Percentiles rank a stretch among this genome's conserved stretches.
These are phyloP conservation scores for Colletotrichum spinosum DNA, from an alignment of 2,329 filamentous ascomycete species.

Conservation along the genomic window DNA sequence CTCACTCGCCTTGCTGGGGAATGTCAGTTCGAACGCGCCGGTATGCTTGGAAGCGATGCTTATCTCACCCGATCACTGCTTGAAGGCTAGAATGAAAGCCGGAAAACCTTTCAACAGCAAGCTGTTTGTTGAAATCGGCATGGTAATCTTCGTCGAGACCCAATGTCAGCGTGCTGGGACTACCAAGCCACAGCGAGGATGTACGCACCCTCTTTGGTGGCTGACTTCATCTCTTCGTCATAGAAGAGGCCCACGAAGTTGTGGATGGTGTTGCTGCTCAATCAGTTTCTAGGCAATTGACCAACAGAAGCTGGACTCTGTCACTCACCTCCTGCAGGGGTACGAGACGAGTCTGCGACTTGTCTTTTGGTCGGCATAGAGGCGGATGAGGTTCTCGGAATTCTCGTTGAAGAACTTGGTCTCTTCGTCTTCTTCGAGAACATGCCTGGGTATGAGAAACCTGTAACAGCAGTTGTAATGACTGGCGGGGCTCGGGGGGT, in stretches of 20 bases:
- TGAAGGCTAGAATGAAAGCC: conserved; percentile 44
- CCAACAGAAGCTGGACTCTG: no score
- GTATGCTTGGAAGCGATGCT: not conserved
- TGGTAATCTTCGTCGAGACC: conserved; percentile 14
- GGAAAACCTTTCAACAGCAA: conserved; percentile 43
- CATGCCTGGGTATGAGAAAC: conserved; percentile 47
- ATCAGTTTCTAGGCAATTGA: conserved; percentile 1
- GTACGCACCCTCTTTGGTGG: conserved; percentile 26
- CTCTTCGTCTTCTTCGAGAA: conserved; percentile 45
- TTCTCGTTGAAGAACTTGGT: conserved; percentile 47
- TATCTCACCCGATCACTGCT: conserved; percentile 43
- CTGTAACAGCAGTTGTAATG: conserved; percentile 50
- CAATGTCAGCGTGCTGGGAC: not conserved
- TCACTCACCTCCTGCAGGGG: conserved; percentile 46
- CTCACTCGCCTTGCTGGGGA: conserved; percentile 47
- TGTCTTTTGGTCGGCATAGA: conserved; percentile 33
- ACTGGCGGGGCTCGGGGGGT: conserved; percentile 41
- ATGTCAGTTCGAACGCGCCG: not conserved
- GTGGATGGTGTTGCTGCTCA: conserved; percentile 45
- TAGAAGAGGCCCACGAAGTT: conserved; percentile 50
- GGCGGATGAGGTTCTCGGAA: conserved; percentile 36
- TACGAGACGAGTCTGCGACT: conserved; percentile 46
- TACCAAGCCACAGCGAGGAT: no score
- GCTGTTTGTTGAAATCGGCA: conserved; percentile 40
- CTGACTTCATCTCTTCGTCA: conserved; percentile 39